Evolutionary conservation across 2,329 filamentous ascomycete species (phyloP).

Genomic region (Xylariales sp.): DNA sequence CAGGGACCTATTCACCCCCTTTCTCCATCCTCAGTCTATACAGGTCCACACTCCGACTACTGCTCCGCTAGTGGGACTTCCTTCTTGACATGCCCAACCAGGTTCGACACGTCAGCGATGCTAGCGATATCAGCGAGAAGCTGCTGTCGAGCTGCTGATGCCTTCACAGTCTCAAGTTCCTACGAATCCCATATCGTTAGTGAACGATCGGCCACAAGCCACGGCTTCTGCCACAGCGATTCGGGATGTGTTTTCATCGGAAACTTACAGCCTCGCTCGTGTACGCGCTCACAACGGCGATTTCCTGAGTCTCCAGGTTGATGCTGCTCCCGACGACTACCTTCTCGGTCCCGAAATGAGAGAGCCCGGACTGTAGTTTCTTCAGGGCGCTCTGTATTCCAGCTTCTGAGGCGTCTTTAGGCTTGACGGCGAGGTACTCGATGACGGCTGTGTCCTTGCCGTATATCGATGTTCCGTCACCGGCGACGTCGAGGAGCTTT

Average conservation of each 20-base stretch:
- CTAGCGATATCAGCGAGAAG: slow-evolving; percentile 19
- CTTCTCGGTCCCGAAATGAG: slow-evolving; percentile 5
- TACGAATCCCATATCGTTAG: slow-evolving; percentile 12
- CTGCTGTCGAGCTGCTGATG: slow-evolving; percentile 17
- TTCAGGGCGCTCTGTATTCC: slow-evolving; percentile 14
- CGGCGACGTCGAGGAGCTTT: slow-evolving; percentile 22
- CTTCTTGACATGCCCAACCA: slow-evolving; percentile 28
- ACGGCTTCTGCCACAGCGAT: neutral
- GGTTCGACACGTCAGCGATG: slow-evolving; percentile 14
- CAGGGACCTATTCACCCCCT: neutral
- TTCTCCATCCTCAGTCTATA: neutral
- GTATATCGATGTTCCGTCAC: slow-evolving; percentile 12
- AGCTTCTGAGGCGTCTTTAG: slow-evolving; percentile 18
- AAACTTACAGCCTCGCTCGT: slow-evolving; percentile 32
- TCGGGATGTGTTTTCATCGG: neutral
- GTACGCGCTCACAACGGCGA: slow-evolving; percentile 26
- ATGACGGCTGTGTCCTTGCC: slow-evolving; percentile 8
- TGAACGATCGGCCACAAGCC: neutral
- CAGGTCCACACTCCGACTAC: neutral
- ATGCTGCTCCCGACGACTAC: slow-evolving; percentile 14
- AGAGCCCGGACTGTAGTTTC: slow-evolving; percentile 12
- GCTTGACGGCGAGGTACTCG: slow-evolving; percentile 31
- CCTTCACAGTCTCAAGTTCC: slow-evolving; percentile 23
- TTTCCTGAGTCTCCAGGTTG: slow-evolving; percentile 24
- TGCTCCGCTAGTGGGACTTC: neutral